Evolutionary conservation across 2,329 filamentous ascomycete species (phyloP), one percentile per base, ranked within the genome.

Genomic region (Epichloe elymi): DNA sequence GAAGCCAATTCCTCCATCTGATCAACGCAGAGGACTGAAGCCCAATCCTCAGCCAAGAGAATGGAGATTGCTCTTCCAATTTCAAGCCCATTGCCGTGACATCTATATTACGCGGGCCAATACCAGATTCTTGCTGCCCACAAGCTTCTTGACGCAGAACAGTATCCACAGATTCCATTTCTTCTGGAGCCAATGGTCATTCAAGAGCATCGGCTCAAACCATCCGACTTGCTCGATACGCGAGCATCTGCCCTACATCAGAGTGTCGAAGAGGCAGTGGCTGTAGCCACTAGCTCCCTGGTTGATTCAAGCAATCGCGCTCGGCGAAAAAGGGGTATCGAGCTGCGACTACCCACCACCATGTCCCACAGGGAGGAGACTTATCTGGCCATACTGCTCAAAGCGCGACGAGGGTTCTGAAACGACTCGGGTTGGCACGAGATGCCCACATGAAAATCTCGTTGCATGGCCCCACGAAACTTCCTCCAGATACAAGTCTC

Each of bases 41-140:
- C 76, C 8, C 79, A 78, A 26, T 80, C 78, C 47, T 75, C 70
- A 4, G 79, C 78, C 1, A 84, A 67, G 33, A 83, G 69, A 43
- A 83, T 74, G 2, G 79, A 74, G 50, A 74, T 74, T 0, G 73
- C 79, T 37, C 74, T 71, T 0, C 78, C 79, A 55, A 83, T 83
- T 4, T 79, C 79, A 43, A 83, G 77, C 0, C 77, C 79, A 40
- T 78, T 72, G 33, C 71, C 75, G 23, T 67, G 64, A 49, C 26
- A 30, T 30, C 26, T n/a, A 10, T 30, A 8, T 4, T 10, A 11
- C 8, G 26, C 8, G 36, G 14, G 14, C 26, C 26, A 10, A 10
- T 10, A 38, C 4, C 14, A 38, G 36, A 4, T 10, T 30, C 8
- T 30, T 30, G 8, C 10, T 30, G 30, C 4, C 30, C 10, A 30